Evolutionary conservation across 2,329 filamentous ascomycete species (phyloP), one percentile per base, ranked within the genome.

Genomic region (Neofusicoccum sp.): DNA sequence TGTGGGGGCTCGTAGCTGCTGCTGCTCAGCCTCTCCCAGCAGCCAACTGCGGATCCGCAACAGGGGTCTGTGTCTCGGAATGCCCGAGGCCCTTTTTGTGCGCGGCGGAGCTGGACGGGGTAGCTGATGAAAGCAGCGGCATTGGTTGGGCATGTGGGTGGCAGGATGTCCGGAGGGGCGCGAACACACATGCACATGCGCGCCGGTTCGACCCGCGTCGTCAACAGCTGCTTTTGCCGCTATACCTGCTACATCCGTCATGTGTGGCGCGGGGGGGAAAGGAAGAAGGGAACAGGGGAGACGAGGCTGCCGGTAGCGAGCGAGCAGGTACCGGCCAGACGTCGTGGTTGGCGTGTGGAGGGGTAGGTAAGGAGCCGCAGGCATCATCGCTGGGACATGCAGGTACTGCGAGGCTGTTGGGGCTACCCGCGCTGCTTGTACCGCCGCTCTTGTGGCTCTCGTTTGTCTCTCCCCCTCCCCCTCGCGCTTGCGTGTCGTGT

Each of bases 321-420:
- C 20, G 20, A 20, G 20, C 20, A 20, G 20, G 20, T 20, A 20
- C 20, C 20, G 20, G 2, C 20, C 20, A 20, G 20, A 20, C 20
- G 20, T 20, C 20, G 20, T 20, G 20, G 20, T 20, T 20, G 20
- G 11, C 26, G 24, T 41, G 14, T 43, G 40, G 8, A 7, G 6
- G 38, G 14, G 24, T 16, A 16, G 20, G 41, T 16, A 16, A 7
- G 30, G 28, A 11, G 45, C 45, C 20, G 30, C 45, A 48, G 7
- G 45, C 45, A 48, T 48, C 30, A 20, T 48, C 45, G 30, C 45
- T 48, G n/a, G 45, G 45, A 34, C 45, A 20, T 48, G 45, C 45
- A 24, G 45, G 14, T 24, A 20, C 45, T 48, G 30, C n/a, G 8
- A 6, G 5, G 20, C 28, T 48, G 31, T 33, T 48, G 41, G 41